phyloP scores from a whole-genome alignment of 352 stramenopile species.

The Globisporangium canariense region DNA sequence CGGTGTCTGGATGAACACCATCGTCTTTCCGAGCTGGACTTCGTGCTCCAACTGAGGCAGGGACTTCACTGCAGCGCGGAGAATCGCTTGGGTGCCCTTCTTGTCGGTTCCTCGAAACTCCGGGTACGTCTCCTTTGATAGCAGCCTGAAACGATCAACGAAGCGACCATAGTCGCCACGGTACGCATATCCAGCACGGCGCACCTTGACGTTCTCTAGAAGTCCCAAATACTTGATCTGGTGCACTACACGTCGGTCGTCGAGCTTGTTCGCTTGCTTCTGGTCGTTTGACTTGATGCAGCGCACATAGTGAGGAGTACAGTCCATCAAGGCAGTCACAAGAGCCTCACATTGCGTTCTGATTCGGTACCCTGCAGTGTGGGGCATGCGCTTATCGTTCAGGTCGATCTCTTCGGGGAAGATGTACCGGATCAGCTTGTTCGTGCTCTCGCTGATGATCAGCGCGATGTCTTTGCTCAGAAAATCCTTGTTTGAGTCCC shows the following conservation, averaged over 20 bases:
- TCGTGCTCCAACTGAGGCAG: conserved; percentile 74
- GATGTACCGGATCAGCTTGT: conserved; percentile 86
- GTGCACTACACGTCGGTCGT: conserved; percentile 82
- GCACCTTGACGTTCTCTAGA: conserved; percentile 88
- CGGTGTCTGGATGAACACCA: conserved; percentile 90
- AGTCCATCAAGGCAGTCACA: conserved; percentile 86
- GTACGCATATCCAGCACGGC: conserved; percentile 80
- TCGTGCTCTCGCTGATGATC: conserved; percentile 78
- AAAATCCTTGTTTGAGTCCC: conserved; percentile 80
- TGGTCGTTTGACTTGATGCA: conserved; percentile 92
- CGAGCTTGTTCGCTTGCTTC: conserved; percentile 81
- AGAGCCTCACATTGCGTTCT: conserved; percentile 86
- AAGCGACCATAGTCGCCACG: conserved; percentile 86
- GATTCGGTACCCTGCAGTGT: conserved; percentile 81
- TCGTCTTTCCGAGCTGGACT: conserved; percentile 86
- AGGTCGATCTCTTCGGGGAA: conserved; percentile 81
- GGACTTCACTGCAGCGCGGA: conserved; percentile 68
- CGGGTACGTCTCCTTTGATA: conserved; percentile 82
- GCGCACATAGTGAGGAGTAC: conserved; percentile 89
- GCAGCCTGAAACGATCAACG: conserved; percentile 76
- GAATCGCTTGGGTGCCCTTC: conserved; percentile 79
- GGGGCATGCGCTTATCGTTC: conserved; percentile 77
- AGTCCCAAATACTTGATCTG: conserved; percentile 88
- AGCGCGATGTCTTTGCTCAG: conserved; percentile 80
- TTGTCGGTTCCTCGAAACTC: conserved; percentile 80